Evolutionary conservation across 805 yeast genomes (phyloP), one percentile per base, ranked within the genome.

Genomic region (Myxozyma geophila): DNA sequence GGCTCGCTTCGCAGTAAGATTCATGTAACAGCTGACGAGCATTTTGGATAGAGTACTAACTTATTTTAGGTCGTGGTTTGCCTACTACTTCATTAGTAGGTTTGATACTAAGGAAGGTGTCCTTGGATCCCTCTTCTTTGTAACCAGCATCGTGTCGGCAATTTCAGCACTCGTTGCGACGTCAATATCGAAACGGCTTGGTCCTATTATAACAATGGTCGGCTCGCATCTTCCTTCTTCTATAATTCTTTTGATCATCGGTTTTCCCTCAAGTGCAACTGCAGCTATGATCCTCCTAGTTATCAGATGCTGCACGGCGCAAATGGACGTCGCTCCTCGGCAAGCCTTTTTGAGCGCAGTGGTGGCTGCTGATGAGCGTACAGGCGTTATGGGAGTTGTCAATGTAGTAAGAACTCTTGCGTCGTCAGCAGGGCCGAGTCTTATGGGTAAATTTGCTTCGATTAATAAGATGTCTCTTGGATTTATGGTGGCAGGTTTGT

Each of bases 311-410:
- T 77, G 87, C 1, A 84, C 90, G 0, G 80, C 87, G 1, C 85
- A 92, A 1, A 90, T 92, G 92, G 98, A 92, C 73, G 96, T 91
- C 36, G 95, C 91, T 2, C 97, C 97, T 7, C 83, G 98, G 57
- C 97, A 91, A 75, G 84, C 91, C 8, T 79, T 92, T 47, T 76
- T 92, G 55, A 86, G 96, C 0, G 81, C 89, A 1, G 78, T 90
- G 21, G 85, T 92, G 46, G 80, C 81, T 15, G 81, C 82, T 12
- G 75, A 79, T 10, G 95, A 90, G 54, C 77, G 92, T 54, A 86
- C 96, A 1, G 83, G 81, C 69, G 92, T 88, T 0, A 82, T 92
- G 85, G 97, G 97, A 1, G 79, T 89, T 1, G 96, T 92, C 9
- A 92, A 91, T 72, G 86, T 92, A 44, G 91, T 88, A 33, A 90